Conservation (phyloP, 1,284 basidiomycete genomes). For the Microbotryum scabiosae region DNA sequence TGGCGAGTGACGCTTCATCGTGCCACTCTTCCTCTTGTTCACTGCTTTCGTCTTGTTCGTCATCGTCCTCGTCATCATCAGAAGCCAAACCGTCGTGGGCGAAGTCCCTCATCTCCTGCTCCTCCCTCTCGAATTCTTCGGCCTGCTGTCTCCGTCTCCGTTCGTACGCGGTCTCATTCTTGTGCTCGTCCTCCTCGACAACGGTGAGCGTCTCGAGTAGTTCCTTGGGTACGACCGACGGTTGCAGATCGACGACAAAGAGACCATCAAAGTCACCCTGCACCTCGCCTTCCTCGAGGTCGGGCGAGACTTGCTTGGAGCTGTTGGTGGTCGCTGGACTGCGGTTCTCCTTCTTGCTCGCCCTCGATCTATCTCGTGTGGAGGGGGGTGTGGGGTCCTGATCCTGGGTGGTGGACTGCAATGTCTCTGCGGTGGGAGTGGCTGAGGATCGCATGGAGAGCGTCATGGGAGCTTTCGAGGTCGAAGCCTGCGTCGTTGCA, state of each 20-base stretch:
- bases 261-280: constrained; percentile 24
- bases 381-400: no score
- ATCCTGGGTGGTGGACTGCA: no score
- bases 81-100: constrained; percentile 5
- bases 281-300: constrained; percentile 21
- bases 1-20: constrained; percentile 18
- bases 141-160: background rate
- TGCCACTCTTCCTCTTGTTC: constrained; percentile 13
- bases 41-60: constrained; percentile 5
- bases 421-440: no score
- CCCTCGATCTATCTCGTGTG: no score
- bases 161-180: background rate
- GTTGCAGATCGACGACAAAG: constrained; percentile 27
- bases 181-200: background rate
- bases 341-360: no score
- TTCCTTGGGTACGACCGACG: constrained; percentile 11
- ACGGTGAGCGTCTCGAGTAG: no score
- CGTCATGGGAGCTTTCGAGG: no score
- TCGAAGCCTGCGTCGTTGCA: no score
- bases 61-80: background rate
- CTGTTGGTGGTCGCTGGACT: no score
- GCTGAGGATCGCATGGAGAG: no score
- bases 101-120: constrained; percentile 11
- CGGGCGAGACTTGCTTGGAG: no score
- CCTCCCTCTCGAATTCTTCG: background rate